Evolutionary conservation across 352 stramenopile genomes (phyloP).

Genomic region (Phytophthora palmivora): DNA sequence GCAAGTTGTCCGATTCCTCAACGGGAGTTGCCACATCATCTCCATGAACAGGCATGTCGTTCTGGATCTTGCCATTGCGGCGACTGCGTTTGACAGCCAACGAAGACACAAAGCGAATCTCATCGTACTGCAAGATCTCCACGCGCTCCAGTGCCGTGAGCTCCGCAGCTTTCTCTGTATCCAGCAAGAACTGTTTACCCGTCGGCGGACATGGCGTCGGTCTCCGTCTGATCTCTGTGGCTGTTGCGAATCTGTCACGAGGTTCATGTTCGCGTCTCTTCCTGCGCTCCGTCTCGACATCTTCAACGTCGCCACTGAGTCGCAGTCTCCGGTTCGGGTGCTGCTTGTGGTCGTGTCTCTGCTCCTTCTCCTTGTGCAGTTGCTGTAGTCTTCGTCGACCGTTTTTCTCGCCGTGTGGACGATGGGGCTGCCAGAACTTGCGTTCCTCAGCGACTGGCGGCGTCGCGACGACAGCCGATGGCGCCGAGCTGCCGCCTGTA

Average conservation of each 20-base stretch:
- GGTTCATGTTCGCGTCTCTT: conserved; percentile 25
- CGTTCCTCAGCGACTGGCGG: conserved; percentile 19
- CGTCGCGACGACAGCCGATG: neutral
- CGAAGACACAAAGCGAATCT: conserved; percentile 61
- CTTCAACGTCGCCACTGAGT: conserved; percentile 5
- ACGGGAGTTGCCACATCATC: conserved; percentile 13
- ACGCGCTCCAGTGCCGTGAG: conserved; percentile 56
- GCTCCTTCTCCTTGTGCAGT: conserved; percentile 27
- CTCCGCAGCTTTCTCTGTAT: conserved; percentile 32
- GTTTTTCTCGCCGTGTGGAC: conserved; percentile 16
- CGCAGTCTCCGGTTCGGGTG: conserved; percentile 14
- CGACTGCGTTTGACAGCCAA: conserved; percentile 43
- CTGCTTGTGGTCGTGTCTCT: conserved; percentile 18
- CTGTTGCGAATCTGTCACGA: conserved; percentile 10
- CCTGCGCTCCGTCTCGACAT: conserved; percentile 15
- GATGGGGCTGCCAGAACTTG: conserved; percentile 34
- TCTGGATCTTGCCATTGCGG: conserved; percentile 41
- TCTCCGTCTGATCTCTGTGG: conserved; percentile 11
- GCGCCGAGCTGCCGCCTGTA: neutral
- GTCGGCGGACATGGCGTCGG: conserved; percentile 22
- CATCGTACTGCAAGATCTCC: conserved; percentile 59
- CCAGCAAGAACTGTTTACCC: conserved; percentile 38
- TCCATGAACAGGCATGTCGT: conserved; percentile 25
- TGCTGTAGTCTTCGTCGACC: conserved; percentile 27
- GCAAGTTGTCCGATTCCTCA: conserved; percentile 20